Evolutionary conservation across 1,139 yeast genomes (phyloP).

Genomic region (Pichia sp.): DNA sequence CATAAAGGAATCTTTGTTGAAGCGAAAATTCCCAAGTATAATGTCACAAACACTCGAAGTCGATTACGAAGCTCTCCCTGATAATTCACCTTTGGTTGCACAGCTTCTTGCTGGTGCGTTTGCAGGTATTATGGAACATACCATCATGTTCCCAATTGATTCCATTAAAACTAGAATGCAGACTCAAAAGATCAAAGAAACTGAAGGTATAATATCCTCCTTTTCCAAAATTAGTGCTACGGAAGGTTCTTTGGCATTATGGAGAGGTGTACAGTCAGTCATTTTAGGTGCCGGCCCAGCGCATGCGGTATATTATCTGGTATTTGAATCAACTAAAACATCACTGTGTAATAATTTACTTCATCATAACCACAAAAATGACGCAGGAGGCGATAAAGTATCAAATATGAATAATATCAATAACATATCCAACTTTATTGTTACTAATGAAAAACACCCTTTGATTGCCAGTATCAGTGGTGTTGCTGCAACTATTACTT

Average conservation of each 20-base stretch:
- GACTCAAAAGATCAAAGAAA: slow-evolving; percentile 34
- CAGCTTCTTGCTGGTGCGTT: slow-evolving; percentile 91
- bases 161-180: slow-evolving; percentile 96
- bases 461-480: slow-evolving; percentile 82
- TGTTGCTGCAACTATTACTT: slow-evolving; percentile 86
- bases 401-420: slow-evolving; percentile 6
- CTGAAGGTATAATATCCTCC: slow-evolving; percentile 43
- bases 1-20: no score
- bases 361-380: slow-evolving; percentile 1
- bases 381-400: slow-evolving; percentile 1
- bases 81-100: slow-evolving; percentile 72
- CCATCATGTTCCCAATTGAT: slow-evolving; percentile 94
- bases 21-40: no score
- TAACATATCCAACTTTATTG: slow-evolving; percentile 19
- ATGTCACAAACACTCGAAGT: slow-evolving; percentile 32
- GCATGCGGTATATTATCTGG: slow-evolving; percentile 96
- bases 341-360: slow-evolving; percentile 29
- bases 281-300: slow-evolving; percentile 99
- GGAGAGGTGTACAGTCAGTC: slow-evolving; percentile 94
- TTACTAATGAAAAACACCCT: slow-evolving; percentile 67
- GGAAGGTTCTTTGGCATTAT: slow-evolving; percentile 86
- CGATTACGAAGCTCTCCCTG: slow-evolving; percentile 91
- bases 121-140: slow-evolving; percentile 98
- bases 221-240: slow-evolving; percentile 69
- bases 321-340: slow-evolving; percentile 81